Base-by-base conservation (phyloP, 352 stramenopile genomes). In the Poterioochromonas sp. region DNA sequence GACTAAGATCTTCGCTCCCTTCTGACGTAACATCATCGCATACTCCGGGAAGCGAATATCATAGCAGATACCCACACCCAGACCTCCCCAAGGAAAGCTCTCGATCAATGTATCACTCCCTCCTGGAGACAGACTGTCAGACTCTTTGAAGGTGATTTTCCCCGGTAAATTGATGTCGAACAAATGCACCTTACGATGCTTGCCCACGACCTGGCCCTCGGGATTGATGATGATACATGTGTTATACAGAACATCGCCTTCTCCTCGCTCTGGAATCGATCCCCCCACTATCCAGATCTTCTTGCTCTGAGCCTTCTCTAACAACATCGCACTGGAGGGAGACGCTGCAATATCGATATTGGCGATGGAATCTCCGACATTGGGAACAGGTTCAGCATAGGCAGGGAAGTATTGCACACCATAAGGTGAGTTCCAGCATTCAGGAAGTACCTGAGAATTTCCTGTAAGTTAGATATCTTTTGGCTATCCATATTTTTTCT, bases 151-250 rank as follows among this genome's bases (percentile, higher is more conserved):
- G 43, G 89, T 97, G 82, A 99, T 98, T 68, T 95, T 95, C 69
- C 95, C 95, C 0, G 96, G 96, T 53, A 99, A 93, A 82, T 99
- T 92, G 65, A 99, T 98, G 85, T 99, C 96, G 85, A 99, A 99
- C 5, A 99, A 85, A 84, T 99, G 96, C 29, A 98, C 90, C 85
- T 99, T 99, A 79, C 95, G 90, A 88, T 99, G 96, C 88, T 99
- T 99, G 29, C 88, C 95, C 22, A 99, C 80, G 60, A 99, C 89
- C 74, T 90, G 84, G 0, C 96, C 96, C 29, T 91, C 82, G 3
- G 94, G 92, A 80, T 91, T 90, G 54, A 98, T 90, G n/a, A 98
- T 87, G 2, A 99, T 86, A 79, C 93, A 97, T n/a, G 96, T 99
- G 88, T 99, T 99, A 90, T 97, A 99, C 76, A 99, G 87, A 54